These are phyloP conservation scores for Fusarium palustre DNA, from an alignment of 2,329 filamentous ascomycete genomes.

Conservation along the genomic window DNA sequence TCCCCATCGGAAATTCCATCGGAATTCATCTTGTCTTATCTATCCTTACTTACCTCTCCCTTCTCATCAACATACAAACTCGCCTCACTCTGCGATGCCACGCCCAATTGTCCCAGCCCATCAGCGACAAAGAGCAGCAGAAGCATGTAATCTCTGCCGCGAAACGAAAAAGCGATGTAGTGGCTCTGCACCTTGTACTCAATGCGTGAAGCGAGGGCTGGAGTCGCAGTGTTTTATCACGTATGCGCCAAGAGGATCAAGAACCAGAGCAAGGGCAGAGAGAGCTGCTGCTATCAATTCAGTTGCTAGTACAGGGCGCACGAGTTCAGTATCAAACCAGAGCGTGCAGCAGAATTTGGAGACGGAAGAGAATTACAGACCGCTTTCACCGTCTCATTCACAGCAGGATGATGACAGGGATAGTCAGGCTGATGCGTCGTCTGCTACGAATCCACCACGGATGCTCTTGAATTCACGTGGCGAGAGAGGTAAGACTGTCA, in stretches of 20 bases:
- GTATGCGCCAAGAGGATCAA: conserved; percentile 49
- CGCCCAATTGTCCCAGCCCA: conserved; percentile 63
- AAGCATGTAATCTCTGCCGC: conserved; percentile 62
- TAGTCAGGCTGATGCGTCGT: conserved; percentile 28
- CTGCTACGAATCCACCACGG: conserved; percentile 43
- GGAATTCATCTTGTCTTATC: not conserved
- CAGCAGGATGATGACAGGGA: conserved; percentile 43
- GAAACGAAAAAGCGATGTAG: conserved; percentile 64
- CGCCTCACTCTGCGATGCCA: conserved; percentile 55
- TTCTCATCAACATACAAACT: not conserved
- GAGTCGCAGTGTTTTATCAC: conserved; percentile 53
- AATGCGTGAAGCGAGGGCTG: conserved; percentile 59
- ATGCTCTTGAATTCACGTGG: conserved; percentile 66
- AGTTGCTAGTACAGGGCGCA: not conserved
- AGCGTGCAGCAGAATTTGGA: conserved; percentile 10
- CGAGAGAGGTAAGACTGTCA: conserved; percentile 57
- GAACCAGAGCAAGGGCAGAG: conserved; percentile 35
- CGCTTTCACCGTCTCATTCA: conserved; percentile 49
- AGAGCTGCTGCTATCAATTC: conserved; percentile 8
- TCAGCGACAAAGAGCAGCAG: conserved; percentile 60
- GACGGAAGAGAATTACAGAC: conserved; percentile 37
- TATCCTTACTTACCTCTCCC: not conserved
- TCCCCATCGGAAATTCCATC: conserved; percentile 12
- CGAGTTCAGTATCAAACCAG: conserved; percentile 2
- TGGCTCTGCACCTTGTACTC: conserved; percentile 60